Conservation (phyloP, 192 early-diverging fungal species). For the Cladochytrium replicatum region DNA sequence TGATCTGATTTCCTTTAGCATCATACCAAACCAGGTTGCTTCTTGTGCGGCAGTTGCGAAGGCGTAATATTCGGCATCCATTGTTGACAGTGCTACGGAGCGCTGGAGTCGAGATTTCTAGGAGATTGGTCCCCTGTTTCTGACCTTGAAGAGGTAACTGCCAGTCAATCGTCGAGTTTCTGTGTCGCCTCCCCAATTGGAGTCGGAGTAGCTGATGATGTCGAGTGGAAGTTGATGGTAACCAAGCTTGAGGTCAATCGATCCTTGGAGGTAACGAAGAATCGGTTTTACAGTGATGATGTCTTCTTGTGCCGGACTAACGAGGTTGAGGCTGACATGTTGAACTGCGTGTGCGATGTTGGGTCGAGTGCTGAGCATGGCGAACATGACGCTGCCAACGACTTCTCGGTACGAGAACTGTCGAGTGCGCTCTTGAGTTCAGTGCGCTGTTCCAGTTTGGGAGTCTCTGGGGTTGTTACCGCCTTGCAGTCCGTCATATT, state of each 20-base stretch:
- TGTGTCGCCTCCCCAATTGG: slow-evolving; percentile 29
- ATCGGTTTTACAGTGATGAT: slow-evolving; percentile 6
- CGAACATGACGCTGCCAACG: slow-evolving; percentile 16
- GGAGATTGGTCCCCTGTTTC: background rate
- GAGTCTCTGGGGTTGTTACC: too few species aligned
- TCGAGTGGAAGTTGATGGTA: background rate
- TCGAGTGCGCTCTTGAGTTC: too few species aligned
- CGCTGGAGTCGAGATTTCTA: slow-evolving; percentile 14
- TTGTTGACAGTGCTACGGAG: slow-evolving; percentile 13
- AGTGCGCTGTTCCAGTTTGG: too few species aligned
- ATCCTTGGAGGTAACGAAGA: slow-evolving; percentile 20
- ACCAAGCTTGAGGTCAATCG: slow-evolving; percentile 3
- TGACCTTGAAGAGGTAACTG: slow-evolving; percentile 24
- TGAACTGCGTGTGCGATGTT: slow-evolving; percentile 12
- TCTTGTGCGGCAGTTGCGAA: background rate
- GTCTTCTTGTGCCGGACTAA: background rate
- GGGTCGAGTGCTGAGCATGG: slow-evolving; percentile 12
- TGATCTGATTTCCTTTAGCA: slow-evolving; percentile 1
- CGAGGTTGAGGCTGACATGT: background rate
- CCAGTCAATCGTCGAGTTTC: slow-evolving; percentile 17
- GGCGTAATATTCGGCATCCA: slow-evolving; percentile 18
- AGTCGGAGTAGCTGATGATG: slow-evolving; percentile 18
- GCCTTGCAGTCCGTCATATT: too few species aligned
- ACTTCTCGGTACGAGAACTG: slow-evolving; percentile 8
- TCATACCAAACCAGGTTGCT: background rate